These are phyloP conservation scores for Flagelloscypha sp. DNA, from an alignment of 768 basidiomycete genomes.

Conservation along the genomic window DNA sequence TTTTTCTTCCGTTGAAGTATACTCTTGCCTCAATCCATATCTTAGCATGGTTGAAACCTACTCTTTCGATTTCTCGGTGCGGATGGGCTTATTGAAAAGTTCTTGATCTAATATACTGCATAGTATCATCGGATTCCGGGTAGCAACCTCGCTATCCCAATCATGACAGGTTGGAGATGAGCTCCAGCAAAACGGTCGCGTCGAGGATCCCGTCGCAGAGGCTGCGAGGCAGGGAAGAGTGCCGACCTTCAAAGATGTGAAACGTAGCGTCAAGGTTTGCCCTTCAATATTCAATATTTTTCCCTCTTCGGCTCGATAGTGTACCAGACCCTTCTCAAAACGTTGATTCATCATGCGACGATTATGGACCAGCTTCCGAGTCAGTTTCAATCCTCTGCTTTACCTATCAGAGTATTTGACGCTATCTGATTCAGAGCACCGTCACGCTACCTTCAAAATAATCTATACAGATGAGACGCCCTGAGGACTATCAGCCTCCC, in stretches of 20 bases:
- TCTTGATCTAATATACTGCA: not conserved
- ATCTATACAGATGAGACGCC: slow-evolving; percentile 79
- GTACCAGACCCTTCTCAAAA: slow-evolving; percentile 70
- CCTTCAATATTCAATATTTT: too few relatives aligned
- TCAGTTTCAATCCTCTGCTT: slow-evolving; percentile 24
- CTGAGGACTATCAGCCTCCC: slow-evolving; percentile 76
- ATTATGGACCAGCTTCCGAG: slow-evolving; percentile 77
- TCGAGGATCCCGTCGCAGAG: slow-evolving; percentile 50
- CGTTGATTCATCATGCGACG: slow-evolving; percentile 67
- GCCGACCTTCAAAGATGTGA: slow-evolving; percentile 76
- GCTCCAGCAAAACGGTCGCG: slow-evolving; percentile 22
- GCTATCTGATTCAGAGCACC: slow-evolving; percentile 50
- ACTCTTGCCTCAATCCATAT: slow-evolving; percentile 2
- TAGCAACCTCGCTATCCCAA: slow-evolving; percentile 48
- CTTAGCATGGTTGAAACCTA: slow-evolving; percentile 79
- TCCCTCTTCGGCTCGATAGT: too few relatives aligned
- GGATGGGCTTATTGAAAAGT: slow-evolving; percentile 3
- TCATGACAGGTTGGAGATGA: slow-evolving; percentile 68
- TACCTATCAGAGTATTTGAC: slow-evolving; percentile 3
- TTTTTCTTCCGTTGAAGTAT: slow-evolving; percentile 6
- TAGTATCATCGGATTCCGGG: slow-evolving; percentile 69
- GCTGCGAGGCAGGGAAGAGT: slow-evolving; percentile 51
- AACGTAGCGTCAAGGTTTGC: slow-evolving; percentile 67
- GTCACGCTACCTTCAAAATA: slow-evolving; percentile 83
- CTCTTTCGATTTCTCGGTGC: slow-evolving; percentile 77